Evolutionary conservation across 2,329 filamentous ascomycete species (phyloP), one percentile per base, ranked within the genome.

Genomic region (Penicillium brasilianum): DNA sequence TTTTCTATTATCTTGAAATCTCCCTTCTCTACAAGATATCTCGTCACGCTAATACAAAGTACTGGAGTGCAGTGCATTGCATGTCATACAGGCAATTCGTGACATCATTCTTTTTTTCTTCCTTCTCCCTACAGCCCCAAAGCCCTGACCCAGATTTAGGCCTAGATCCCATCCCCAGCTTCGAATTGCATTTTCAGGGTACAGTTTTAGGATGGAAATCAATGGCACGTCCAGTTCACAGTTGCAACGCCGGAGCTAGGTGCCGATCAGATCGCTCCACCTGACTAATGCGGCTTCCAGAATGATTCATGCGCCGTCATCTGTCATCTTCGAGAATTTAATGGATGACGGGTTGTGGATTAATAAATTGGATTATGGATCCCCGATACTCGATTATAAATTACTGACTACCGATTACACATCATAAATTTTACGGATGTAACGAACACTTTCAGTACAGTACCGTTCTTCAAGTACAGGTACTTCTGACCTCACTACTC

Each of bases 201-300:
- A 44, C 22, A 46, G 25, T 28, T 28, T 28, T 28, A 6, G 3
- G 25, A 6, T 28, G 25, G 25, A 28, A 28, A 28, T 28, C 25
- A 28, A n/a, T 52, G 30, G 18, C 22, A 25, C 49, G 9, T 16
- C 34, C 30, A n/a, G 8, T 39, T 18, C 18, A 46, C 36, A 46
- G 36, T 58, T 60, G 61, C 54, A 49, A 61, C 52, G 25, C 50
- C 65, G 65, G 66, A 64, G 44, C 14, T 53, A 56, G 11, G 58
- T 62, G 48, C 48, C 48, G 48, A 50, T 28, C 48, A 50, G 30
- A 50, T 30, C 25, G 59, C 59, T 62, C 56, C 51, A 58, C 52
- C 48, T 48, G 44, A 63, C 62, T 59, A 66, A 65, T 64, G 55
- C 57, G 37, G 34, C 58, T 58, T 55, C 54, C 44, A 55, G 53